Percentiles rank a stretch among this genome's conserved stretches.
phyloP scores from a whole-genome alignment of 805 yeast species.

The Candida ipomoeae region DNA sequence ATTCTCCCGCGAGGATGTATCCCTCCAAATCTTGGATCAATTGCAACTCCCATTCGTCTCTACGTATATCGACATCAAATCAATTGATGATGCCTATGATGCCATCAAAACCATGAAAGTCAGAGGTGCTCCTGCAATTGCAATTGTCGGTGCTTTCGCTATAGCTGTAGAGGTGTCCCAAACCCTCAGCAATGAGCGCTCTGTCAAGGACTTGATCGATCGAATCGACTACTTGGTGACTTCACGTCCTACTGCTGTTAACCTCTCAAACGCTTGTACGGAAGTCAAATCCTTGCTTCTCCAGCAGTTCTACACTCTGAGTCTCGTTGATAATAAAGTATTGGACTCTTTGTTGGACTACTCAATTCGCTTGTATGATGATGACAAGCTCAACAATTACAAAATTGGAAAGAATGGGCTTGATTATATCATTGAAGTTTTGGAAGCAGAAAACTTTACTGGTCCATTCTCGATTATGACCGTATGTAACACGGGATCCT shows the following conservation, averaged over 20 bases:
- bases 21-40: conserved; percentile 73
- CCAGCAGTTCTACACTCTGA: conserved; percentile 11
- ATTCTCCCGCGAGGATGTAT: conserved; percentile 45
- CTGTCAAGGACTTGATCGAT: conserved; percentile 32
- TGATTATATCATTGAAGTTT: conserved; percentile 49
- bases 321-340: conserved; percentile 19
- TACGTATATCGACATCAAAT: conserved; percentile 55
- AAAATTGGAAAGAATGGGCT: conserved; percentile 81
- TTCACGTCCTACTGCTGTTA: conserved; percentile 95
- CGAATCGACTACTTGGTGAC: conserved; percentile 63
- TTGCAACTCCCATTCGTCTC: conserved; percentile 76
- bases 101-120: conserved; percentile 93
- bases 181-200: conserved; percentile 23
- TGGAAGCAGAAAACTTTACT: conserved; percentile 44
- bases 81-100: conserved; percentile 70
- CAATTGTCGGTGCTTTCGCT: conserved; percentile 86
- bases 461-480: conserved; percentile 82
- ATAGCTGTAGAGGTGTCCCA: conserved; percentile 64
- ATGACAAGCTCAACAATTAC: conserved; percentile 74
- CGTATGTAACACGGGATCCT: conserved; percentile 92
- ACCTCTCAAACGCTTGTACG: conserved; percentile 69
- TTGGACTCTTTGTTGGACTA: conserved; percentile 38
- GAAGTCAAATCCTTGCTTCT: conserved; percentile 40
- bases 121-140: conserved; percentile 98
- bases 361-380: conserved; percentile 56